Percentiles rank a stretch among this genome's conserved stretches.
phyloP scores from a whole-genome alignment of 495 filamentous ascomycete species.

The Hypoxylon cercidicola region DNA sequence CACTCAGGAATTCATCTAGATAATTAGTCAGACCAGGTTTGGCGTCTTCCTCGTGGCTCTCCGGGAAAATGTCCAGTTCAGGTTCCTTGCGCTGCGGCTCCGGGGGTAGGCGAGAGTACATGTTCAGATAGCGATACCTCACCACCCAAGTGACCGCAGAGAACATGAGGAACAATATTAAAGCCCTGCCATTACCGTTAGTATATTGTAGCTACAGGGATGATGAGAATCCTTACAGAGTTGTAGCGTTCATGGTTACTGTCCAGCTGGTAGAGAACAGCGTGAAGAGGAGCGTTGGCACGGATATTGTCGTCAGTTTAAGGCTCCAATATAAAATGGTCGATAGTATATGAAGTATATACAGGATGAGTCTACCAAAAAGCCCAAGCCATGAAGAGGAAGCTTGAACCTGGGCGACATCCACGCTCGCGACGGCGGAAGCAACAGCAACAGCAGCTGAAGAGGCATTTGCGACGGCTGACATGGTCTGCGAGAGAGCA shows the following conservation, averaged over 20 bases:
- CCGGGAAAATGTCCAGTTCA: constrained; percentile 92
- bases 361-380: constrained; percentile 59
- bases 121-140: constrained; percentile 91
- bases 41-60: constrained; percentile 86
- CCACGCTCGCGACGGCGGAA: constrained; percentile 50
- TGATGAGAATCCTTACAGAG: constrained; percentile 68
- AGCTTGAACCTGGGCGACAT: constrained; percentile 50
- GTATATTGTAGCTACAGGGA: not conserved
- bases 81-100: constrained; percentile 97
- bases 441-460: constrained; percentile 34
- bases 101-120: constrained; percentile 91
- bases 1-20: constrained; percentile 96
- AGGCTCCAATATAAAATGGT: constrained; percentile 82
- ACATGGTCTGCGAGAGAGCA: constrained; percentile 40
- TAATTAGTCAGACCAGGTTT: constrained; percentile 95
- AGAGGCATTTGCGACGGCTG: constrained; percentile 37
- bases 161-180: constrained; percentile 79
- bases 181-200: constrained; percentile 63
- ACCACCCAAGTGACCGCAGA: constrained; percentile 92
- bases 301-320: constrained; percentile 85
- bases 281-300: constrained; percentile 90
- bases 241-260: constrained; percentile 98
- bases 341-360: constrained; percentile 72
- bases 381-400: constrained; percentile 61
- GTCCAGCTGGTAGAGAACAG: constrained; percentile 96